These are phyloP conservation scores for Pseudotulostoma volvatum DNA, from an alignment of 495 filamentous ascomycete species.

Conservation along the genomic window DNA sequence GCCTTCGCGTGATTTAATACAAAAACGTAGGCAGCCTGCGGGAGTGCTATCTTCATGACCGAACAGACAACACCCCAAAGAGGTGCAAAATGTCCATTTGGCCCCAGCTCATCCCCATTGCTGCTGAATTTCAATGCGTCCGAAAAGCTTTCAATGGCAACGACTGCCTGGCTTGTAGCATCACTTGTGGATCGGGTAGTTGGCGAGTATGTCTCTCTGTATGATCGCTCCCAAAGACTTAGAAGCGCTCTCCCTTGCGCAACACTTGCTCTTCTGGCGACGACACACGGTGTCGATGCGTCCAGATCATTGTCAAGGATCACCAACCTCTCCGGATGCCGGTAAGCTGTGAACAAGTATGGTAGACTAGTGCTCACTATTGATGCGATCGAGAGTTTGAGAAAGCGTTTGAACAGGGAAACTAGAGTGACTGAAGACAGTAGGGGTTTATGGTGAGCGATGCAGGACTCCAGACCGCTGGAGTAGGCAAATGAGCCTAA, in stretches of 20 bases:
- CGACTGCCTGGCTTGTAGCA: conserved; percentile 7
- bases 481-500: conserved; percentile 95
- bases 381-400: conserved; percentile 60
- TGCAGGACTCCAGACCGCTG: conserved; percentile 83
- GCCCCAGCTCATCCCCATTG: conserved; percentile 17
- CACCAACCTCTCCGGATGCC: conserved; percentile 36
- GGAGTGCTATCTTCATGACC: conserved; percentile 41
- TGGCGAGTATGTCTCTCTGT: conserved; percentile 25
- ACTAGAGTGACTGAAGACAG: conserved; percentile 18
- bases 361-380: conserved; percentile 69
- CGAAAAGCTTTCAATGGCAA: conserved; percentile 22
- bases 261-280: conserved; percentile 67
- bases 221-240: conserved; percentile 73
- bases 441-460: conserved; percentile 52
- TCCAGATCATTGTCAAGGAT: conserved; percentile 72
- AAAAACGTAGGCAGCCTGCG: conserved; percentile 69
- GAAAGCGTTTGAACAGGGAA: conserved; percentile 51
- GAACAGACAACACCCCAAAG: conserved; percentile 60
- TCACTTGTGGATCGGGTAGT: background rate
- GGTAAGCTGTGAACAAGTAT: conserved; percentile 64
- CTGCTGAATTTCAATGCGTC: conserved; percentile 20
- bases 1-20: conserved; percentile 80
- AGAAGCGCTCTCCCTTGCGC: conserved; percentile 77
- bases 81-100: conserved; percentile 57
- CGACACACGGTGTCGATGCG: conserved; percentile 70